These are phyloP conservation scores for Coemansia biformis DNA, from an alignment of 192 early-diverging fungal genomes.

Conservation along the genomic window DNA sequence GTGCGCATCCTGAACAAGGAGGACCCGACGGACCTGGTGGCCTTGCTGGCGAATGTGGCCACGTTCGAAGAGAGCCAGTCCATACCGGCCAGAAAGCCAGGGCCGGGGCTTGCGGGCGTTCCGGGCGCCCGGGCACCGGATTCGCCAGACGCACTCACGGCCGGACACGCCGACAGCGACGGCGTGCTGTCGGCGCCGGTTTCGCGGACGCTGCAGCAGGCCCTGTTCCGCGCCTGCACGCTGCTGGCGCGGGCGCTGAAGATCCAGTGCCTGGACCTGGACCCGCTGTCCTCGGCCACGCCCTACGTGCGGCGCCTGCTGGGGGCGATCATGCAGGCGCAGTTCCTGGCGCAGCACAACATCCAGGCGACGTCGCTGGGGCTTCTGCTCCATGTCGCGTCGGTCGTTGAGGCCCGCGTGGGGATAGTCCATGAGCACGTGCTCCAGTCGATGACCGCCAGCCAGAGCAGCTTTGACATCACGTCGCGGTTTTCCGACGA, in stretches of 20 bases:
- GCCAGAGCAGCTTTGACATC: conserved; percentile 11
- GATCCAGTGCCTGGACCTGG: conserved; percentile 27
- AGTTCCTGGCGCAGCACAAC: conserved; percentile 44
- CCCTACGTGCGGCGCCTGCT: conserved; percentile 43
- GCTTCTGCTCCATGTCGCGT: conserved; percentile 37
- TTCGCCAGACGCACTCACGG: too few relatives aligned
- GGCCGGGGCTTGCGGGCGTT: too few relatives aligned
- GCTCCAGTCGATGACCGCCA: conserved; percentile 13
- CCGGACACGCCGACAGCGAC: not conserved
- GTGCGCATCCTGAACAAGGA: conserved; percentile 50
- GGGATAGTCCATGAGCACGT: conserved; percentile 35
- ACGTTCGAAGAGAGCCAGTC: conserved; percentile 37
- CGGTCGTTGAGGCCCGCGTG: conserved; percentile 43
- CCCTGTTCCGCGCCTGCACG: conserved; percentile 34
- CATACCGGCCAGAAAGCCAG: conserved; percentile 1
- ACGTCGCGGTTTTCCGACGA: conserved; percentile 22
- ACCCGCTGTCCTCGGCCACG: conserved; percentile 36
- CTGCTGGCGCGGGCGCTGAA: conserved; percentile 34
- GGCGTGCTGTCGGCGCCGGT: conserved; percentile 14
- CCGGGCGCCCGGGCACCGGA: too few relatives aligned
- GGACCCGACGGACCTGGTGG: conserved; percentile 46
- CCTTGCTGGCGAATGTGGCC: conserved; percentile 45
- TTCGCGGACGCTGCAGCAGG: conserved; percentile 43
- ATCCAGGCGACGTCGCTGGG: conserved; percentile 46
- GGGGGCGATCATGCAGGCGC: conserved; percentile 45